These are phyloP conservation scores for Debaryomycetaceae sp. DNA, from an alignment of 1,139 yeast genomes.

Conservation along the genomic window DNA sequence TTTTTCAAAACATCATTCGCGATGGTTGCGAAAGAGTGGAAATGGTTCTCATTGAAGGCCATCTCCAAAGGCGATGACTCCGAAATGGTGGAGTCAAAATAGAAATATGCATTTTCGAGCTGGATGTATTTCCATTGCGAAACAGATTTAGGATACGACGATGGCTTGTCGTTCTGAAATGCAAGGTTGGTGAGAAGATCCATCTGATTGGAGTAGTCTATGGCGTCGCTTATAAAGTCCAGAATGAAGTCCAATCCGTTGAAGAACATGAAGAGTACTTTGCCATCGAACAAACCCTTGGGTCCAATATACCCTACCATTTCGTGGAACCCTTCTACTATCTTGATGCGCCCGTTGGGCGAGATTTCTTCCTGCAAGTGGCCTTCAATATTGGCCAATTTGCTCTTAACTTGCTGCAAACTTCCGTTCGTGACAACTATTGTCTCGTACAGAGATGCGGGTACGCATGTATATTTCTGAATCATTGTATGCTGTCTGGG, in stretches of 20 bases:
- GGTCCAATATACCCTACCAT: conserved; percentile 17
- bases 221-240: conserved; percentile 22
- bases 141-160: neutral
- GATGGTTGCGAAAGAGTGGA: conserved; percentile 29
- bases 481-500: conserved; percentile 18
- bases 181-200: neutral
- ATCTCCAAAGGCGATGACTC: conserved; percentile 3
- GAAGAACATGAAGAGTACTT: conserved; percentile 39
- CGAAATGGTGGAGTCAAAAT: conserved; percentile 31
- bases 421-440: conserved; percentile 36
- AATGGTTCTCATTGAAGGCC: conserved; percentile 6
- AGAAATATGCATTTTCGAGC: conserved; percentile 30
- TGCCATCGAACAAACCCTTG: conserved; percentile 20
- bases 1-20: conserved; percentile 37
- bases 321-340: conserved; percentile 25
- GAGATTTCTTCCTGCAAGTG: conserved; percentile 25
- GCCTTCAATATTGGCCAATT: conserved; percentile 21
- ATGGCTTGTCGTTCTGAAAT: neutral
- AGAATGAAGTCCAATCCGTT: conserved; percentile 34
- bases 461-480: conserved; percentile 35
- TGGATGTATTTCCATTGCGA: conserved; percentile 1
- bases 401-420: conserved; percentile 27
- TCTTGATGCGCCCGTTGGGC: conserved; percentile 21
- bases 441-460: conserved; percentile 32
- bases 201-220: conserved; percentile 17